Evolutionary conservation across 305 asterid species (phyloP), one percentile per base, ranked within the genome.

Genomic region (Solanum hybrid): DNA sequence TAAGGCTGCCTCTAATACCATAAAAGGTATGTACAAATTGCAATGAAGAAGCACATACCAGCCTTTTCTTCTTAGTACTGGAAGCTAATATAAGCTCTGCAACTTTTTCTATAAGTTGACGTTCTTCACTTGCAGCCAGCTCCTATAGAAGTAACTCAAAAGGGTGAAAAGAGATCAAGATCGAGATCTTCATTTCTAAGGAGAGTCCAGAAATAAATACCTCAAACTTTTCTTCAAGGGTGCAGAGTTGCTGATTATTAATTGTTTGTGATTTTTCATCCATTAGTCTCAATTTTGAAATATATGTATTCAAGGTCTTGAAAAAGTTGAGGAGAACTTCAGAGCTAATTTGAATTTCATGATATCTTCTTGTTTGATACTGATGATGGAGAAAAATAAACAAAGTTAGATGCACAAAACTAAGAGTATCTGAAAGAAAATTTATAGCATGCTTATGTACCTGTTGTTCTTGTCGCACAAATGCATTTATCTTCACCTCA

Each of bases 381-480:
- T 94, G 94, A 78, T 19, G 35, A 78, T n/a, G 90, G 86, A 75
- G 86, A 73, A 17, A 45, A 66, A 85, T 51, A 79, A 69, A 9
- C 42, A 75, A 81, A 75, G 51, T 66, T 14, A 66, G 71, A 87
- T 76, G 71, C 80, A 86, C 11, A 38, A 64, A 27, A 22, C 31
- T 32, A 64, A 60, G 11, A 29, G 11, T 15, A 32, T 86, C 26
- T 40, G 26, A 77, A 13, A 37, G 45, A 60, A 72, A 36, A 69
- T 27, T 19, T 15, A 60, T 64, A 8, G 80, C 71, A 69, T 27
- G 42, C 60, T 87, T 87, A 76, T 78, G 24, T 90, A 93, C 96
- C 96, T 92, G 94, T 27, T 90, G 88, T 71, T 92, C 93, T 91
- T 90, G 92, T 91, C 66, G 89, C 87, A 93, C 71, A 40, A 91